A percentile compares a stretch with the other conserved stretches of the same genome.
Conservation (phyloP, 2,329 filamentous ascomycete species). For the Torrubiellomyces zombiae region DNA sequence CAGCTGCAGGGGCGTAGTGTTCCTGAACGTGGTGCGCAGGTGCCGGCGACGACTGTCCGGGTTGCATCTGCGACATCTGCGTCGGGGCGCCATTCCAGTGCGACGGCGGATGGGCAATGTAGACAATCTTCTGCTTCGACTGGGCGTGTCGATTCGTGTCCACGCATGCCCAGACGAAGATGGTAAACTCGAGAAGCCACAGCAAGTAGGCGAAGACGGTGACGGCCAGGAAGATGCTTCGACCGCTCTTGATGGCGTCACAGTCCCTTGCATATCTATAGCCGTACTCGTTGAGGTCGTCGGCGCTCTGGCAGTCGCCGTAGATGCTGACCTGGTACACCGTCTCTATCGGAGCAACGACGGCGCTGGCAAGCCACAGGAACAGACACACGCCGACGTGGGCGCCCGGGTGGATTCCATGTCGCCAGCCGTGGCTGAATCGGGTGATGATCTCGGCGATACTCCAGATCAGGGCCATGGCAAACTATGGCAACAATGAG, state of each 20-base stretch:
- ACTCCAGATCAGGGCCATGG: conserved; percentile 20
- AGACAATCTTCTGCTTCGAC: neutral
- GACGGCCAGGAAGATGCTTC: conserved; percentile 7
- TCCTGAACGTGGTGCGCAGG: too few relatives aligned
- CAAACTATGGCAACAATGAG: conserved; percentile 12
- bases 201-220: conserved; percentile 10
- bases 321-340: conserved; percentile 5
- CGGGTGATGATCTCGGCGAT: conserved; percentile 21
- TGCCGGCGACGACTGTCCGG: too few relatives aligned
- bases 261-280: conserved; percentile 1
- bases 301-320: conserved; percentile 1
- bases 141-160: conserved; percentile 17
- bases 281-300: conserved; percentile 3
- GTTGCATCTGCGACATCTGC: too few relatives aligned
- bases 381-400: conserved; percentile 25
- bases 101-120: conserved; percentile 4
- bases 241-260: conserved; percentile 3
- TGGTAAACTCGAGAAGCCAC: conserved; percentile 17
- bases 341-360: too few relatives aligned
- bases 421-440: conserved; percentile 13
- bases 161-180: conserved; percentile 23
- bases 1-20: too few relatives aligned
- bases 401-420: conserved; percentile 24
- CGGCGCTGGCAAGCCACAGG: conserved; percentile 19
- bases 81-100: too few relatives aligned